Conservation (phyloP, 306 rosid genomes). For the Vigna angularis region DNA sequence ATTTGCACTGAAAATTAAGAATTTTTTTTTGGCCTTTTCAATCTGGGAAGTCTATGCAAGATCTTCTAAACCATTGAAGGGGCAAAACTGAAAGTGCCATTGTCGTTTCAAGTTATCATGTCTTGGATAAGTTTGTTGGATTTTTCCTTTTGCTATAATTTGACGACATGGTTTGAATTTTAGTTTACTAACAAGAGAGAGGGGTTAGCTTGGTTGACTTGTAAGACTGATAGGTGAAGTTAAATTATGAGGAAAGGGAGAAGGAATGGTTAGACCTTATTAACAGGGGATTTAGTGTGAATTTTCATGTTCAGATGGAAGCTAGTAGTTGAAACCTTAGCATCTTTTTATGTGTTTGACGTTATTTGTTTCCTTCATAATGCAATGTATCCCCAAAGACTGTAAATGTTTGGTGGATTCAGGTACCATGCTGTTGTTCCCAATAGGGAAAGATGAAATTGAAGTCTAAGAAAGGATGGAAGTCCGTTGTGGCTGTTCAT, state of each 20-base stretch:
- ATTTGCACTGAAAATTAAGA: neutral
- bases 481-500: constrained; percentile 68
- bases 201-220: neutral
- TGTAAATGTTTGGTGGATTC: constrained; percentile 45
- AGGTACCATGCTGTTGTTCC: constrained; percentile 47
- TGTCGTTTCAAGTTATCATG: constrained; percentile 18
- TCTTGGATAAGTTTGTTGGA: neutral
- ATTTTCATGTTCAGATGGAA: neutral
- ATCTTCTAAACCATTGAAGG: constrained; percentile 7
- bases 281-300: no score
- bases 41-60: constrained; percentile 13
- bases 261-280: neutral
- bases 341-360: neutral
- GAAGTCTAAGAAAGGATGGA: constrained; percentile 84
- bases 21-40: neutral
- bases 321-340: neutral
- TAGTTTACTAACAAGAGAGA: constrained; percentile 8
- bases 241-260: constrained; percentile 7
- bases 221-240: constrained; percentile 21
- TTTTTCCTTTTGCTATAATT: constrained; percentile 16
- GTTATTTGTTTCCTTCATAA: no score
- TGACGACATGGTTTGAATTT: constrained; percentile 22
- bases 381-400: neutral
- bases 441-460: constrained; percentile 67
- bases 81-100: constrained; percentile 9